Percentiles rank a stretch among this genome's conserved stretches.
phyloP scores from a whole-genome alignment of 2,329 filamentous ascomycete genomes.

The Aspergillus pseudoglaucus region DNA sequence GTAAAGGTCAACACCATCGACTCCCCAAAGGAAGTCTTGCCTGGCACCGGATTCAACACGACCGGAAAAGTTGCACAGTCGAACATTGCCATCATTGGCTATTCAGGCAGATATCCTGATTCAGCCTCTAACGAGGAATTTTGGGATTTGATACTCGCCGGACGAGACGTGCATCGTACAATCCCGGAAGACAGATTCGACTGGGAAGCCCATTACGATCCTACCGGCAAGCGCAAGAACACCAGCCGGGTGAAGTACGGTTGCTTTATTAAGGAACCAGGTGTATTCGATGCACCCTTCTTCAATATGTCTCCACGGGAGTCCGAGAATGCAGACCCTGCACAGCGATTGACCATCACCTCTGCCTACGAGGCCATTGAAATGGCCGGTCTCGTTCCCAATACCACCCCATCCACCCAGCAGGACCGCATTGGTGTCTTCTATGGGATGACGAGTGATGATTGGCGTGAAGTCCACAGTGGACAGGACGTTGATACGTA shows the following conservation, averaged over 20 bases:
- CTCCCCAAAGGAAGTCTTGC: slow-evolving; percentile 14
- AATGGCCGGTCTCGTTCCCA: slow-evolving; percentile 59
- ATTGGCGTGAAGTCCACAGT: slow-evolving; percentile 61
- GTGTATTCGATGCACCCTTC: slow-evolving; percentile 65
- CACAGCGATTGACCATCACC: slow-evolving; percentile 46
- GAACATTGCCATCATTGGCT: slow-evolving; percentile 63
- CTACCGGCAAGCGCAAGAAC: slow-evolving; percentile 62
- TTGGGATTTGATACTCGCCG: slow-evolving; percentile 63
- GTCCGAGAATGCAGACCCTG: slow-evolving; percentile 61
- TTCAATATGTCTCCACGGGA: slow-evolving; percentile 75
- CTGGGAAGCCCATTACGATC: slow-evolving; percentile 59
- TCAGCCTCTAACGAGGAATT: slow-evolving; percentile 59
- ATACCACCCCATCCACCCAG: slow-evolving; percentile 60
- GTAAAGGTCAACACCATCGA: slow-evolving; percentile 19
- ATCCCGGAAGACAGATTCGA: slow-evolving; percentile 65
- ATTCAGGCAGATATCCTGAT: slow-evolving; percentile 66
- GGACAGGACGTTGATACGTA: slow-evolving; percentile 63
- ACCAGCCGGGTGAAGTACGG: slow-evolving; percentile 66
- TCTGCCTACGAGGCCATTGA: slow-evolving; percentile 63
- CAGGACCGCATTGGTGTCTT: slow-evolving; percentile 61
- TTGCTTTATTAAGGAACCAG: slow-evolving; percentile 64
- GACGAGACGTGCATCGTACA: slow-evolving; percentile 60
- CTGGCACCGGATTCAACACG: slow-evolving; percentile 11
- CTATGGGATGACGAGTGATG: slow-evolving; percentile 67
- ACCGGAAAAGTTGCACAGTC: slow-evolving; percentile 24